phyloP scores from a whole-genome alignment of 257 asterid genomes.

The Gentiana macrophylla region DNA sequence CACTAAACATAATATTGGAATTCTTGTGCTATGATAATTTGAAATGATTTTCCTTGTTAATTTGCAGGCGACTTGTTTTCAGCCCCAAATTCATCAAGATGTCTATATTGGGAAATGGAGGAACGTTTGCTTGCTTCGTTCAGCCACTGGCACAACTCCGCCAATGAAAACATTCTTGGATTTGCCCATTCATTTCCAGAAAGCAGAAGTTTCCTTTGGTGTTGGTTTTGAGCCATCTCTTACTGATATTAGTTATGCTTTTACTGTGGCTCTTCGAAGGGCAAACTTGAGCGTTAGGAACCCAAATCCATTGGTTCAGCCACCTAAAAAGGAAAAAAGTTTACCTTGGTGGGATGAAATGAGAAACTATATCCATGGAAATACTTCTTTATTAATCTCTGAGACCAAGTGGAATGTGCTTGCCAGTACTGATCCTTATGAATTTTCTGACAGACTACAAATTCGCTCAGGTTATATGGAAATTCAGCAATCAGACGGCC shows the following conservation, averaged over 20 bases:
- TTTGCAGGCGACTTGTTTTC: conserved; percentile 95
- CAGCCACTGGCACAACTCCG: conserved; percentile 97
- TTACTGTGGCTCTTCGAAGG: conserved; percentile 95
- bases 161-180: conserved; percentile 92
- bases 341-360: conserved; percentile 99
- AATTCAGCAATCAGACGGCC: conserved; percentile 91
- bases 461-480: conserved; percentile 65
- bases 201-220: conserved; percentile 87
- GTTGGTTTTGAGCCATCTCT: conserved; percentile 86
- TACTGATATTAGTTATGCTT: conserved; percentile 88
- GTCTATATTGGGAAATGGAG: conserved; percentile 95
- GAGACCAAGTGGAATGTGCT: conserved; percentile 85
- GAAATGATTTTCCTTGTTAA: not conserved
- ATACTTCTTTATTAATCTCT: conserved; percentile 58
- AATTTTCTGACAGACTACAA: conserved; percentile 64
- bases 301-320: conserved; percentile 74
- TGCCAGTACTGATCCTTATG: conserved; percentile 96
- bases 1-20: not conserved
- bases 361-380: conserved; percentile 97
- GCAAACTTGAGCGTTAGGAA: conserved; percentile 90
- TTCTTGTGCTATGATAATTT: not conserved
- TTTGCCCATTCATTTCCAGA: conserved; percentile 89
- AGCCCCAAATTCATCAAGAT: conserved; percentile 85
- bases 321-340: conserved; percentile 92
- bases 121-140: conserved; percentile 78